Evolutionary conservation across 2,329 filamentous ascomycete species (phyloP), one percentile per base, ranked within the genome.

Genomic region (Purpureocillium takamizusanense): DNA sequence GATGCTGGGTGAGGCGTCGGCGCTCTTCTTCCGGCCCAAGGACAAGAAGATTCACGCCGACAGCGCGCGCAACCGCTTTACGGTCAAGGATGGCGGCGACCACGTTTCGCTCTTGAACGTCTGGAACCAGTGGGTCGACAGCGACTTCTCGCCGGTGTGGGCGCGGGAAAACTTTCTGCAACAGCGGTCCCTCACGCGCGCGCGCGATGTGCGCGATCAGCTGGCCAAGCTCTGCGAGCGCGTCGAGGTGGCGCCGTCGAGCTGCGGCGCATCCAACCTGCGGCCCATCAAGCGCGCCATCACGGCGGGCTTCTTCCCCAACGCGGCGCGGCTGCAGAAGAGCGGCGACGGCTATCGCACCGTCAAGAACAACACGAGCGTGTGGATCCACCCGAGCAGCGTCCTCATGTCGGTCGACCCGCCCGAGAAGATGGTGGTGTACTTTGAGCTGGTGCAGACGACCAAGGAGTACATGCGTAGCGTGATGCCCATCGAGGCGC

Each of bases 31-130:
- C 72, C 76, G 88, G 0, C 89, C 92, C 15, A 95, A 95, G 57
- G 89, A 98, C 64, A 95, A 97, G 69, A 95, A 95, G 59, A 83
- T 95, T 21, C 86, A 95, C 53, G 92, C 92, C 11, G 90, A 98
- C 59, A 86, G 84, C 44, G 92, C 92, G 0, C 80, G 88, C 12
- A 82, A 83, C 28, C 78, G 90, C 2, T 97, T 97, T 62, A 94
- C 87, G 0, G 70, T 90, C 56, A 86, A 87, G 51, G 88, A 94
- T 44, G 89, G 89, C 28, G 92, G 92, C 31, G 92, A 98, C 56
- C 86, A 95, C 51, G 58, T 92, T 5, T 88, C 86, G 0, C 74
- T 94, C 2, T 76, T 97, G 35, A 95, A 95, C 53, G 83, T 98
- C 50, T 98, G 83, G 80, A 90, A 92, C 51, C 86, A 95, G 58